Conservation (phyloP, 2,329 filamentous ascomycete species). For the Fusarium sp. region DNA sequence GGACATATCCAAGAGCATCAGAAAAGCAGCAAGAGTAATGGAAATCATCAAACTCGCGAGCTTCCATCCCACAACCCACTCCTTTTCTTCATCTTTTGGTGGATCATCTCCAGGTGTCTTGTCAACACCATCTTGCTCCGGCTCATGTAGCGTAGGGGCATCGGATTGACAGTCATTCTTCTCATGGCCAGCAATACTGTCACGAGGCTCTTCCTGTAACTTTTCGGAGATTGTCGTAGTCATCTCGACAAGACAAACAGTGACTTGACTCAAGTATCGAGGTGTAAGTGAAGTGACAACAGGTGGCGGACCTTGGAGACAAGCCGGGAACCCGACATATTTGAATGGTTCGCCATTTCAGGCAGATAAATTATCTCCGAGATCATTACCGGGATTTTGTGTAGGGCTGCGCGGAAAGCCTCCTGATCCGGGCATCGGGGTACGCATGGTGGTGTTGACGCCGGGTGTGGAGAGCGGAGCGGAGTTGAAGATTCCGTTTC, state of each 20-base stretch:
- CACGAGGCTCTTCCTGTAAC: not conserved
- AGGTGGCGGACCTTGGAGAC: not conserved
- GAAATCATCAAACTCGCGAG: conserved; percentile 50
- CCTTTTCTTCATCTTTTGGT: conserved; percentile 21
- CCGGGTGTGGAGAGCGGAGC: conserved; percentile 18
- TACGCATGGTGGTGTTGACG: conserved; percentile 28
- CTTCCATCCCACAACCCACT: conserved; percentile 45
- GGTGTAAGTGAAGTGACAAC: not conserved
- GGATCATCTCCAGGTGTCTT: conserved; percentile 11
- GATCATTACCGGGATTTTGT: not conserved
- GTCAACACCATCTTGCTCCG: conserved; percentile 7
- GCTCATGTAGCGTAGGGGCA: conserved; percentile 34
- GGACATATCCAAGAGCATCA: conserved; percentile 63
- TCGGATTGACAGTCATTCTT: conserved; percentile 21
- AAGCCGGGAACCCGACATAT: conserved; percentile 13
- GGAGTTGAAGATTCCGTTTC: conserved; percentile 9
- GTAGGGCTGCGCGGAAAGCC: conserved; percentile 15
- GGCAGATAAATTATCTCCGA: conserved; percentile 8
- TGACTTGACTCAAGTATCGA: not conserved
- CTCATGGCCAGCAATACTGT: not conserved
- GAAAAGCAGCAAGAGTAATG: conserved; percentile 57
- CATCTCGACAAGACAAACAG: conserved; percentile 6
- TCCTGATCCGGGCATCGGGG: conserved; percentile 5
- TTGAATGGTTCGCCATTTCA: conserved; percentile 18
- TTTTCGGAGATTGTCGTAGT: not conserved